Conservation (phyloP, 768 basidiomycete species). For the Rhodosporidiobolus sp. region DNA sequence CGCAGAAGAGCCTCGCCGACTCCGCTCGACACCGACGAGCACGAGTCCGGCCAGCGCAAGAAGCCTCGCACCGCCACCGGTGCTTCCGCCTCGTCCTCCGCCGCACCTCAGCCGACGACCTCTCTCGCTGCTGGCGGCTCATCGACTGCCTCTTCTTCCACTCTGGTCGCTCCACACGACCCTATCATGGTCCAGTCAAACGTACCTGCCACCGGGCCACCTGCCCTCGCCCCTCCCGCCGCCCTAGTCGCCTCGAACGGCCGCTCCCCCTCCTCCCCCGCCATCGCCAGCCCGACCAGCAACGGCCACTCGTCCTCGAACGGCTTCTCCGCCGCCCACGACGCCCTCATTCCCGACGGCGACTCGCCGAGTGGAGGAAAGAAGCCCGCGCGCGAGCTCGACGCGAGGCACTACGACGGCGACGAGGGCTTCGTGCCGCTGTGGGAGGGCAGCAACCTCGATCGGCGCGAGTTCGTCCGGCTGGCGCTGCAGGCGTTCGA, state of each 20-base stretch:
- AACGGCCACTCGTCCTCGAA: conserved; percentile 5
- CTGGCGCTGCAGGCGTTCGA: conserved; percentile 51
- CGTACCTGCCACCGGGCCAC: neutral
- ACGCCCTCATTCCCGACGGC: no score
- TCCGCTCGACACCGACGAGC: neutral
- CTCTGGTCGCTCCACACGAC: neutral
- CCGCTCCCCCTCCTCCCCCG: neutral
- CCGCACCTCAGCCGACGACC: neutral
- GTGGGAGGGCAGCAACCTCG: conserved; percentile 41
- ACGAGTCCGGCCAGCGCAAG: neutral
- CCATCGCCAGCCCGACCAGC: neutral
- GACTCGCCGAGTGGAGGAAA: neutral
- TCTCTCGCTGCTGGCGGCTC: no score
- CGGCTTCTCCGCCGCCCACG: neutral
- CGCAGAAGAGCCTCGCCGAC: neutral
- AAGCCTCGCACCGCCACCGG: neutral
- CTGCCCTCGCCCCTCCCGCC: neutral
- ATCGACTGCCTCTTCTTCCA: no score
- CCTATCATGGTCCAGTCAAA: neutral
- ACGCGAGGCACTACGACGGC: conserved; percentile 24
- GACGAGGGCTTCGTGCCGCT: conserved; percentile 37
- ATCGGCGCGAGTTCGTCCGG: conserved; percentile 51
- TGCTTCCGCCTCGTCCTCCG: neutral
- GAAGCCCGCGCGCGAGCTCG: neutral
- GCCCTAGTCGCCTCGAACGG: neutral